These are phyloP conservation scores for Cynara cardunculus DNA, from an alignment of 129 eudicot genomes.

Conservation along the genomic window DNA sequence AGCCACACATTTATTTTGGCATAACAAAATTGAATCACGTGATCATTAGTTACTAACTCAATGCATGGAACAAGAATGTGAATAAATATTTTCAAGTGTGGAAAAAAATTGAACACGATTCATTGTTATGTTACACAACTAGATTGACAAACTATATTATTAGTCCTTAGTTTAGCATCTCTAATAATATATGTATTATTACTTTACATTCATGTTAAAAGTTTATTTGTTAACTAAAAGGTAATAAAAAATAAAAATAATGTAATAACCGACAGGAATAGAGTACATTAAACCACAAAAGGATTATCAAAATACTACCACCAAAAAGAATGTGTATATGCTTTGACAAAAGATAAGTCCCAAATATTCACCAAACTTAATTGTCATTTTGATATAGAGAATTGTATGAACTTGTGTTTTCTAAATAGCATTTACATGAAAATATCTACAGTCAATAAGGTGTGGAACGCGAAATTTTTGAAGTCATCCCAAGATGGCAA, in stretches of 20 bases:
- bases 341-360: not conserved
- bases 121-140: conserved; percentile 1
- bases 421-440: not conserved
- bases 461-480: not conserved
- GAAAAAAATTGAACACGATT: not conserved
- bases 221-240: not conserved
- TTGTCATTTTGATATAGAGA: not conserved
- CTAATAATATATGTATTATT: not conserved
- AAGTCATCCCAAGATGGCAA: not conserved
- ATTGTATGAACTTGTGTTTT: not conserved
- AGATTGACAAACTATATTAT: not conserved
- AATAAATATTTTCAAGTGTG: not conserved
- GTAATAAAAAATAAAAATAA: not conserved
- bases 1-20: not conserved
- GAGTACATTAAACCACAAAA: not conserved
- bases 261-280: not conserved
- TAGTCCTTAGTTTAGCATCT: not conserved
- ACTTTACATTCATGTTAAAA: not conserved
- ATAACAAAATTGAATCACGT: not conserved
- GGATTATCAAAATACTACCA: no score
- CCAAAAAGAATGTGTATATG: not conserved
- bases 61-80: not conserved
- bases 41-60: not conserved
- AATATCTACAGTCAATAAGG: not conserved
- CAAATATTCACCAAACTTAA: not conserved